Percentiles rank a stretch among this genome's conserved stretches.
Evolutionary conservation across 371 early-diverging fungal species (phyloP).

Genomic region (Syncephalastrum sp.): DNA sequence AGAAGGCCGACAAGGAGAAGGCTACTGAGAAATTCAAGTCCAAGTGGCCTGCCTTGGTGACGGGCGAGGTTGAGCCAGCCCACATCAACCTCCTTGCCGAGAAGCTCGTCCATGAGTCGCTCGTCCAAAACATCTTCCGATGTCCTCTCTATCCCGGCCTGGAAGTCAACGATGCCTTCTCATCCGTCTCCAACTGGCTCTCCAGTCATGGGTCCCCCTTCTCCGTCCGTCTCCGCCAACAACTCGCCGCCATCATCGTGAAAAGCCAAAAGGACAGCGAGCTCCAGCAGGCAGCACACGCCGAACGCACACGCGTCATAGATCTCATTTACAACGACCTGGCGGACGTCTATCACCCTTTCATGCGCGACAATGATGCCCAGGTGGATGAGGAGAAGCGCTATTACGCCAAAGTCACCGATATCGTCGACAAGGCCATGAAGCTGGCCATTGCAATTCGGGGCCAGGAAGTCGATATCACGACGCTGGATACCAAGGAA

Average conservation of each 20-base stretch:
- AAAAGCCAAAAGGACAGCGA: constrained; percentile 45
- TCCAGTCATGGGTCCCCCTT: constrained; percentile 43
- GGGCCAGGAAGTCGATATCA: constrained; percentile 58
- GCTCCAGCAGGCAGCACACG: constrained; percentile 42
- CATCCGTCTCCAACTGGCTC: constrained; percentile 52
- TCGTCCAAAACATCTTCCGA: constrained; percentile 47
- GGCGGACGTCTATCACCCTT: constrained; percentile 44
- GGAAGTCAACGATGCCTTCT: constrained; percentile 53
- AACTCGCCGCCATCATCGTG: constrained; percentile 55
- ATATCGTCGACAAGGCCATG: constrained; percentile 55
- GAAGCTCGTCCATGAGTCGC: constrained; percentile 53
- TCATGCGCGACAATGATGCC: constrained; percentile 40
- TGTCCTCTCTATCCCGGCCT: constrained; percentile 54
- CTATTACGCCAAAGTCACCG: constrained; percentile 43
- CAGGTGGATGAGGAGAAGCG: constrained; percentile 22
- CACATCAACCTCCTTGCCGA: constrained; percentile 57
- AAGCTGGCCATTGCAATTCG: constrained; percentile 56
- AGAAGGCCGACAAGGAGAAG: constrained; percentile 45
- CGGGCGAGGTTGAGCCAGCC: constrained; percentile 38
- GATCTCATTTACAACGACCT: constrained; percentile 43
- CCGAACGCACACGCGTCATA: constrained; percentile 32
- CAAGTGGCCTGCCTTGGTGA: constrained; percentile 38
- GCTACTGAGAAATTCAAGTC: constrained; percentile 39
- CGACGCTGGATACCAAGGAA: constrained; percentile 42
- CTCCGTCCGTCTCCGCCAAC: constrained; percentile 57